Percentiles rank a stretch among this genome's conserved stretches.
Conservation (phyloP, 2,329 filamentous ascomycete genomes). For the Pseudodiploospora longispora region DNA sequence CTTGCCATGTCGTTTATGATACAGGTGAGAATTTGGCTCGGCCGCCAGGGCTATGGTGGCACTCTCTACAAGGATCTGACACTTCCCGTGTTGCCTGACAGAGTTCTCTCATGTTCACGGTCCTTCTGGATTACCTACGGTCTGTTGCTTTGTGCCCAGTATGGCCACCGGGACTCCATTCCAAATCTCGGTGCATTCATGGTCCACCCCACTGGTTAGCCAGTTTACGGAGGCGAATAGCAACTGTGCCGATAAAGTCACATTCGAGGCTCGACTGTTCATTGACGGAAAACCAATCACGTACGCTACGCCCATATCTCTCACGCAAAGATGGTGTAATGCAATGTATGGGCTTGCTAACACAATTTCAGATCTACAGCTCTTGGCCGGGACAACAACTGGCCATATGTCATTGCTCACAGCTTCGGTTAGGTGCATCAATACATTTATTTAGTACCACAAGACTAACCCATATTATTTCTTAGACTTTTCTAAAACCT, state of each 20-base stretch:
- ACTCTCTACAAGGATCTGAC: background rate
- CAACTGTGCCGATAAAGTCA: conserved; percentile 46
- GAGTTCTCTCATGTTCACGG: conserved; percentile 46
- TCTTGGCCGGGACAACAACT: conserved; percentile 41
- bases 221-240: conserved; percentile 48
- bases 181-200: conserved; percentile 67
- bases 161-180: conserved; percentile 51
- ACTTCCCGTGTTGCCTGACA: conserved; percentile 13
- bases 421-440: conserved; percentile 32
- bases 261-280: conserved; percentile 59
- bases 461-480: too few species aligned
- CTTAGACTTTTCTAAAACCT: conserved; percentile 45
- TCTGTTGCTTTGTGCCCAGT: conserved; percentile 66
- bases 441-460: too few species aligned
- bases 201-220: conserved; percentile 55
- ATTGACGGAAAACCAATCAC: conserved; percentile 58
- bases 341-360: background rate
- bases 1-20: conserved; percentile 61
- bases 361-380: conserved; percentile 39
- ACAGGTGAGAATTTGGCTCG: conserved; percentile 23
- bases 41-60: background rate
- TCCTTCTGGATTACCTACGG: conserved; percentile 48
- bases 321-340: background rate
- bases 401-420: conserved; percentile 42
- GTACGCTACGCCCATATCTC: conserved; percentile 29